Base-by-base conservation (phyloP, 768 basidiomycete genomes). In the Suillus alpinus region DNA sequence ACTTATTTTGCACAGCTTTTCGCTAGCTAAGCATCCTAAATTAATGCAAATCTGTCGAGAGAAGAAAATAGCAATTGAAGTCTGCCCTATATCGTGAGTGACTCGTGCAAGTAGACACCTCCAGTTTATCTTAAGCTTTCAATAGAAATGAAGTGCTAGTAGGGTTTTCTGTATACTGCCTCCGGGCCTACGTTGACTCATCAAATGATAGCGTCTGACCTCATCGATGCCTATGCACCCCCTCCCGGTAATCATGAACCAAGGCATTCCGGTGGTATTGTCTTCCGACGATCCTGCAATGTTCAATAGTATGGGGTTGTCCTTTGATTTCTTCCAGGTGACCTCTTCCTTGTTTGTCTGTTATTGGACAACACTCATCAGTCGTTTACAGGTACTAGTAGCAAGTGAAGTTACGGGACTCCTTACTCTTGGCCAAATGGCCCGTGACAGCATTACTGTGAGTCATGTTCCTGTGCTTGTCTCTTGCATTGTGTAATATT, bases 141-240 rank as follows among this genome's bases (percentile, higher is more conserved):
- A 56, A 53, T 61, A 89, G 88, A 56, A 89, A 91, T 65, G 88
- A 91, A 67, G 82, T 91, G 40, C 70, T 91, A 70, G 87, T 89
- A 67, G 60, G 50, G 50, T 68, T 52, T 16, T 16, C 1, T 60
- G 16, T 23, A n/a, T 46, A 49, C 14, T 37, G 20, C 32, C 14
- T 20, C 12, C 40, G 58, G 26, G 44, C 44, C 37, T 29, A 23
- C 36, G 13, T 41, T 43, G 40, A 29, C 39, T 55, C 20, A 44
- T 34, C 57, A 32, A 53, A n/a, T 20, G 13, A 32, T 64, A 88
- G 87, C 84, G 89, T 12, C 75, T 89, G 59, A 87, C 88, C 10
- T 85, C 88, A 8, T 89, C 88, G 16, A 91, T 91, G 83, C 85
- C 84, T 4, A 85, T 84, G 79, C 89, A 91, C 67, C 88, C 87